Percentiles rank a stretch among this genome's conserved stretches.
Evolutionary conservation across 371 early-diverging fungal genomes (phyloP).

Genomic region (Syncephalastrum sp.): DNA sequence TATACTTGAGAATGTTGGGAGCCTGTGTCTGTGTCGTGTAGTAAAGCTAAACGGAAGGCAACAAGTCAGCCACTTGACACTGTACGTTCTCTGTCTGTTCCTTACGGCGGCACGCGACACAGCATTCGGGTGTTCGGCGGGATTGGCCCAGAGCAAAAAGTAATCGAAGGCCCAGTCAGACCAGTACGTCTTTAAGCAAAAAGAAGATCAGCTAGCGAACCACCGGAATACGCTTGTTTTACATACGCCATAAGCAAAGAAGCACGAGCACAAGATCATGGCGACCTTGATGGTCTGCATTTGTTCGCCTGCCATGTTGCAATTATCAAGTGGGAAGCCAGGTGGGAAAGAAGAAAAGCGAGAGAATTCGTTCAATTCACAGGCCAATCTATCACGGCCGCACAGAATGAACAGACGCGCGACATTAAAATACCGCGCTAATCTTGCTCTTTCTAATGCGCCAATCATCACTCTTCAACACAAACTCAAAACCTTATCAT

Average conservation of each 20-base stretch:
- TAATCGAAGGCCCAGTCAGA: conserved; percentile 53
- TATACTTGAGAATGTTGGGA: conserved; percentile 46
- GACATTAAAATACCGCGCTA: no score
- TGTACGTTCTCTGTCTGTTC: not conserved
- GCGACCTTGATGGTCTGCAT: conserved; percentile 45
- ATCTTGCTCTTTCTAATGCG: no score
- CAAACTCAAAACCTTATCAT: no score
- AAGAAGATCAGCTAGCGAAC: not conserved
- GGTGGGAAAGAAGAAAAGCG: conserved; percentile 1
- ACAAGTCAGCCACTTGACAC: not conserved
- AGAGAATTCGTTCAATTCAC: no score
- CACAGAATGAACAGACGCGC: no score
- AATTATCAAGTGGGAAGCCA: not conserved
- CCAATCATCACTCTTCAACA: no score
- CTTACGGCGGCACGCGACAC: conserved; percentile 44
- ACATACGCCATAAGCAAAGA: conserved; percentile 52
- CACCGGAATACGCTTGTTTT: not conserved
- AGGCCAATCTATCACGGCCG: no score
- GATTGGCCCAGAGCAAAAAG: conserved; percentile 45
- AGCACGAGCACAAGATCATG: conserved; percentile 47
- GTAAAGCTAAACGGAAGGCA: conserved; percentile 24
- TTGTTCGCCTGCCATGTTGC: conserved; percentile 32
- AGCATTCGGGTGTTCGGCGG: conserved; percentile 41
- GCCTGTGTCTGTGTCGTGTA: conserved; percentile 37
- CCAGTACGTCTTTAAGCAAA: conserved; percentile 38